These are phyloP conservation scores for Setaria viridis DNA, from an alignment of 202 grass and related monocot species.

Conservation along the genomic window DNA sequence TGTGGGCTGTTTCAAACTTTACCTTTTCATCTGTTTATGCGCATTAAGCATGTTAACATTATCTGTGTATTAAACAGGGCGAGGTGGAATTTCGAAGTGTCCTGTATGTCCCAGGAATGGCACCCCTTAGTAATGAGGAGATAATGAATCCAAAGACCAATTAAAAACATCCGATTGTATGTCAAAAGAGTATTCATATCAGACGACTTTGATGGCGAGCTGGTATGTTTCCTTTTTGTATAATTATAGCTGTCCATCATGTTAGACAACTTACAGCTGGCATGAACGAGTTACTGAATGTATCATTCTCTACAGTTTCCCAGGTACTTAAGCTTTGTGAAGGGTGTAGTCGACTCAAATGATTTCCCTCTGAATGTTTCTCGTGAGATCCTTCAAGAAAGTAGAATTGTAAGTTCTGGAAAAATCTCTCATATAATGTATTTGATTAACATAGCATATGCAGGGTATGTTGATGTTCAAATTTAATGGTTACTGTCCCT, in stretches of 20 bases:
- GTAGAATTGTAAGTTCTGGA: conserved; percentile 76
- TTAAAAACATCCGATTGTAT: conserved; percentile 80
- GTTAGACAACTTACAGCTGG: not conserved
- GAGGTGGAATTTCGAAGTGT: conserved; percentile 93
- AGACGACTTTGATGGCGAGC: conserved; percentile 88
- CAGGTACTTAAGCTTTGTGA: conserved; percentile 93
- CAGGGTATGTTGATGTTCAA: not conserved
- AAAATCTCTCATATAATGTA: not conserved
- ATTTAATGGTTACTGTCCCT: conserved; percentile 8
- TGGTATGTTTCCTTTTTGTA: conserved; percentile 51
- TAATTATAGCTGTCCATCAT: not conserved
- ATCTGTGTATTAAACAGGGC: conserved; percentile 57
- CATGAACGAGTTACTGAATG: conserved; percentile 28
- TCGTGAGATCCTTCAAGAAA: conserved; percentile 95
- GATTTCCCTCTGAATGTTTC: conserved; percentile 96
- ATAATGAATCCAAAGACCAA: conserved; percentile 79
- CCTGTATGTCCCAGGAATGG: conserved; percentile 87
- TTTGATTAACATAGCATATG: not conserved
- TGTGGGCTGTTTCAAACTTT: conserved; percentile 16
- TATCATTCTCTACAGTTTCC: conserved; percentile 69
- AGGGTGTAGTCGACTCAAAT: conserved; percentile 92
- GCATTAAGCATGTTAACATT: conserved; percentile 3
- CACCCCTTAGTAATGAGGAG: conserved; percentile 79
- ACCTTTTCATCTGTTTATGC: not conserved
- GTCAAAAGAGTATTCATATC: conserved; percentile 94